A percentile compares a stretch with the other conserved stretches of the same genome.
These are phyloP conservation scores for Hura crepitans DNA, from an alignment of 441 rosid genomes.

Conservation along the genomic window DNA sequence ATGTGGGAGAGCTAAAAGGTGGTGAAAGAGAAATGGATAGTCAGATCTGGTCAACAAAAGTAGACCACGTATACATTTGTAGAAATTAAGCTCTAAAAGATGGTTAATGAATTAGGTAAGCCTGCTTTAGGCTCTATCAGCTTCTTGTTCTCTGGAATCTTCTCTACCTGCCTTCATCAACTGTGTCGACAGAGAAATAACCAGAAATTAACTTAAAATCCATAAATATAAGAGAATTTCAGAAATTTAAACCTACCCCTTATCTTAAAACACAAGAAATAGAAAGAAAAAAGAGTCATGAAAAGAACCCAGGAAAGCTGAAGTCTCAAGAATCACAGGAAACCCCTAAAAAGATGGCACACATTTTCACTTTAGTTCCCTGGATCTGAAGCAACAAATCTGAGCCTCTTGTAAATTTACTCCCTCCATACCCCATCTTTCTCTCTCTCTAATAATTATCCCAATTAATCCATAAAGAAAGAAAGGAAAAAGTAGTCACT, in stretches of 20 bases:
- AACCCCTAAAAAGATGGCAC: constrained; percentile 35
- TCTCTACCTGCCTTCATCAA: constrained; percentile 42
- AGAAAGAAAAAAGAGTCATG: constrained; percentile 37
- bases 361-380: constrained; percentile 46
- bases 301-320: constrained; percentile 40
- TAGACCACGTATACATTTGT: constrained; percentile 36
- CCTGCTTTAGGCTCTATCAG: constrained; percentile 27
- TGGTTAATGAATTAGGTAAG: constrained; percentile 4
- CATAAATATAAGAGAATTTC: constrained; percentile 17
- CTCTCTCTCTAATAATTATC: constrained; percentile 29
- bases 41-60: constrained; percentile 46
- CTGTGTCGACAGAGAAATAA: constrained; percentile 31
- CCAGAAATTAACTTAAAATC: constrained; percentile 27
- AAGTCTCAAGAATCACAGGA: constrained; percentile 51
- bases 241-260: constrained; percentile 26
- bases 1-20: constrained; percentile 30
- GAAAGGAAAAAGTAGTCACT: constrained; percentile 10
- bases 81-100: constrained; percentile 27
- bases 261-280: constrained; percentile 36
- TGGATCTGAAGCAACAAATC: constrained; percentile 61
- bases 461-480: constrained; percentile 23
- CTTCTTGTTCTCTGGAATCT: constrained; percentile 37
- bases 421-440: constrained; percentile 18
- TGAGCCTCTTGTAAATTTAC: constrained; percentile 40
- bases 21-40: constrained; percentile 31